A percentile compares a stretch with the other conserved stretches of the same genome.
These are phyloP conservation scores for Plantago lanceolata DNA, from an alignment of 305 asterid genomes.

Conservation along the genomic window DNA sequence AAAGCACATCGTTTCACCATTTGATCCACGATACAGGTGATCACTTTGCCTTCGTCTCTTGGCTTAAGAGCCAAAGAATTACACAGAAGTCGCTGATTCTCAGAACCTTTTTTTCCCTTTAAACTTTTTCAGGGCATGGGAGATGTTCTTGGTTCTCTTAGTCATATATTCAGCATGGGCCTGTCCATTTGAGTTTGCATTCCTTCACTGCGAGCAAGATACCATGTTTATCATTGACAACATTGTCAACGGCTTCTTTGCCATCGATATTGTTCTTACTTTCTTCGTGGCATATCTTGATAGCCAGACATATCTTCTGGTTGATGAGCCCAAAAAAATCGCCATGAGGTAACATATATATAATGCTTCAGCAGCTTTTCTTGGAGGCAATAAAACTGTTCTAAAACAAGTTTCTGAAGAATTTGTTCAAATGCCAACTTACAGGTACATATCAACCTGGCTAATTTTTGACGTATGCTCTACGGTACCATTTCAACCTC, in stretches of 20 bases:
- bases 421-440: slow-evolving; percentile 11
- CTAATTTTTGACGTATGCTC: slow-evolving; percentile 79
- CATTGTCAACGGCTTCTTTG: slow-evolving; percentile 71
- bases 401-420: neutral
- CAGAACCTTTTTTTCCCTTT: neutral
- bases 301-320: slow-evolving; percentile 58
- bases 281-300: slow-evolving; percentile 91
- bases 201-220: slow-evolving; percentile 59
- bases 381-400: neutral
- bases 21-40: slow-evolving; percentile 68
- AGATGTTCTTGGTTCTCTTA: slow-evolving; percentile 63
- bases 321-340: slow-evolving; percentile 60
- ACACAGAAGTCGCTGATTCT: slow-evolving; percentile 2
- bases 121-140: slow-evolving; percentile 56
- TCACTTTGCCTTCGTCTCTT: neutral
- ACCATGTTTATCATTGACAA: slow-evolving; percentile 59
- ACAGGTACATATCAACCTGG: slow-evolving; percentile 84
- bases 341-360: slow-evolving; percentile 53
- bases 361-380: neutral
- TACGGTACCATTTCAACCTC: slow-evolving; percentile 68
- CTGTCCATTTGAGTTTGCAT: slow-evolving; percentile 78
- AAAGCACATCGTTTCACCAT: slow-evolving; percentile 57
- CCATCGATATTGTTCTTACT: slow-evolving; percentile 71
- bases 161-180: slow-evolving; percentile 89
- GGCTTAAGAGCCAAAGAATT: neutral